A percentile compares a stretch with the other conserved stretches of the same genome.
Evolutionary conservation across 257 asterid species (phyloP).

Genomic region (Galeopsis tetrahit): DNA sequence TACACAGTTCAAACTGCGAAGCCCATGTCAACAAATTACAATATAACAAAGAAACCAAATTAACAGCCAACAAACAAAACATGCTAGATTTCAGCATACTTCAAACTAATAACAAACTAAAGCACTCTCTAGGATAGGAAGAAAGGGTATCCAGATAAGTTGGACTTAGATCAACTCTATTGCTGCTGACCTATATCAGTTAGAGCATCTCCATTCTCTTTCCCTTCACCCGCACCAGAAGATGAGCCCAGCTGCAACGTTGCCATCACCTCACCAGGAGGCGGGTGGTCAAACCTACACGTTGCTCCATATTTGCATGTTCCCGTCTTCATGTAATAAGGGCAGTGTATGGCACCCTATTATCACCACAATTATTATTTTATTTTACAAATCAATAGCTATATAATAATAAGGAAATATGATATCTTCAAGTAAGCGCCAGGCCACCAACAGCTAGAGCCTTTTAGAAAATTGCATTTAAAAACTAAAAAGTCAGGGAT

Average conservation of each 20-base stretch:
- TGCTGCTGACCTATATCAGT: conserved; percentile 24
- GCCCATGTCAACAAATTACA: not conserved
- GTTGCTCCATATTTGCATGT: conserved; percentile 88
- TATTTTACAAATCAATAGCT: conserved; percentile 18
- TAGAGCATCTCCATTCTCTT: conserved; percentile 43
- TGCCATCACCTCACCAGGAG: conserved; percentile 90
- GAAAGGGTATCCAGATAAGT: not conserved
- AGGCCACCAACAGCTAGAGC: no score
- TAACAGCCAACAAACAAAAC: not conserved
- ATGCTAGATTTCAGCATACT: conserved; percentile 17
- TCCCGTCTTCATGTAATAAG: conserved; percentile 96
- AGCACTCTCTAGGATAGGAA: not conserved
- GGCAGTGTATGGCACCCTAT: conserved; percentile 90
- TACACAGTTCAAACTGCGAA: not conserved
- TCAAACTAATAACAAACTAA: conserved; percentile 22
- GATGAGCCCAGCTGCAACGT: conserved; percentile 23
- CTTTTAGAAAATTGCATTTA: no score
- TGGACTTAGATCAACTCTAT: conserved; percentile 2
- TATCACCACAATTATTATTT: conserved; percentile 17
- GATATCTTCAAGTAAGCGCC: not conserved
- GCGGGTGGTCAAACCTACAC: conserved; percentile 94
- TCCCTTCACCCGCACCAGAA: conserved; percentile 45
- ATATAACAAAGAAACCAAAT: conserved; percentile 8
- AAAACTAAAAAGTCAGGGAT: not conserved
- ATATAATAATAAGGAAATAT: not conserved